Conservation (phyloP, 73 alveolate genomes). For the Tetrahymena thermophila region DNA sequence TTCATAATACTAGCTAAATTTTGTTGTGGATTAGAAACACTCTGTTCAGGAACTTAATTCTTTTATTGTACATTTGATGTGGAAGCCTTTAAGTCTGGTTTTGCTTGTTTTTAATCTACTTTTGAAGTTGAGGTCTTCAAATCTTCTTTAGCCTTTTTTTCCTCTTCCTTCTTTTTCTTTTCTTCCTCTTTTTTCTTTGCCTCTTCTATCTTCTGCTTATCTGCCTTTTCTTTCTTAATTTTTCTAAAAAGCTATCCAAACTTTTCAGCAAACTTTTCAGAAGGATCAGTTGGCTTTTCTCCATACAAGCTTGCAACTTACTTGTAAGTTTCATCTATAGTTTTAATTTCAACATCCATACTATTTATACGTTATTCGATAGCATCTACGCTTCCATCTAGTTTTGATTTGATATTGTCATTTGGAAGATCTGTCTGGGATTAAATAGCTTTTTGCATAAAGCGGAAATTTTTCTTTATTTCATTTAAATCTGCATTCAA, state of each 20-base stretch:
- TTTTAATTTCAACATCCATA: slow-evolving; percentile 11
- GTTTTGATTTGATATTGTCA: slow-evolving; percentile 17
- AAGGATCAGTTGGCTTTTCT: slow-evolving; percentile 37
- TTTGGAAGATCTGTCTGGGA: slow-evolving; percentile 22
- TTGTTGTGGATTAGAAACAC: neutral
- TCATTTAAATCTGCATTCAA: slow-evolving; percentile 30
- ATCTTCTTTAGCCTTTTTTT: neutral
- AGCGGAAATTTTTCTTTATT: slow-evolving; percentile 11
- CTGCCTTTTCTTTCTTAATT: neutral
- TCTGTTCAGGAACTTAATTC: neutral
- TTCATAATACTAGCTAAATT: neutral
- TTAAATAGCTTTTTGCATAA: slow-evolving; percentile 33
- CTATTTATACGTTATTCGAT: neutral
- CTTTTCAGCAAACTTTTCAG: slow-evolving; percentile 41
- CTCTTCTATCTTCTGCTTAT: neutral
- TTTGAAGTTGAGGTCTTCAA: neutral
- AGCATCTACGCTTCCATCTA: neutral
- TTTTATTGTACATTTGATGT: neutral
- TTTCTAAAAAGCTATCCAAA: slow-evolving; percentile 20
- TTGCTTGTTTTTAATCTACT: neutral
- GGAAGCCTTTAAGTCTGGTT: neutral
- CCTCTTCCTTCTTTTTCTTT: slow-evolving; percentile 8
- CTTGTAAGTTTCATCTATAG: slow-evolving; percentile 18
- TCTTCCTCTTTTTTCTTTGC: slow-evolving; percentile 11
- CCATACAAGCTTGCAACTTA: slow-evolving; percentile 25